Percentiles rank a stretch among this genome's conserved stretches.
Conservation (phyloP, 345 rosid species). For the thale cress (Arabidopsis thaliana) region TAIR10.1 NC_003071.7:2955001-2955500, state of each 20-base stretch:
- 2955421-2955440: not conserved
- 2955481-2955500: not conserved
- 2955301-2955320: slow-evolving; percentile 11
- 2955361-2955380: not conserved
- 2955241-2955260: not conserved
- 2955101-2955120: too few species aligned
- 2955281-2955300: not conserved
- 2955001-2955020: too few species aligned
- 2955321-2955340: slow-evolving; percentile 36
- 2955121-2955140: too few species aligned
- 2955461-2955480: not conserved
- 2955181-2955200: too few species aligned
- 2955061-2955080: too few species aligned
- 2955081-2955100: too few species aligned
- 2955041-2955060: too few species aligned
- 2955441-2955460: slow-evolving; percentile 10
- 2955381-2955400: slow-evolving; percentile 2
- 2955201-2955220: not conserved
- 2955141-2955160: too few species aligned
- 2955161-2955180: too few species aligned
- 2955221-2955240: not conserved
- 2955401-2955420: not conserved
- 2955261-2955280: not conserved
- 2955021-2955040: too few species aligned
- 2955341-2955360: not conserved